These are phyloP conservation scores for Margaritispora aquatica DNA, from an alignment of 495 filamentous ascomycete genomes.

Conservation along the genomic window DNA sequence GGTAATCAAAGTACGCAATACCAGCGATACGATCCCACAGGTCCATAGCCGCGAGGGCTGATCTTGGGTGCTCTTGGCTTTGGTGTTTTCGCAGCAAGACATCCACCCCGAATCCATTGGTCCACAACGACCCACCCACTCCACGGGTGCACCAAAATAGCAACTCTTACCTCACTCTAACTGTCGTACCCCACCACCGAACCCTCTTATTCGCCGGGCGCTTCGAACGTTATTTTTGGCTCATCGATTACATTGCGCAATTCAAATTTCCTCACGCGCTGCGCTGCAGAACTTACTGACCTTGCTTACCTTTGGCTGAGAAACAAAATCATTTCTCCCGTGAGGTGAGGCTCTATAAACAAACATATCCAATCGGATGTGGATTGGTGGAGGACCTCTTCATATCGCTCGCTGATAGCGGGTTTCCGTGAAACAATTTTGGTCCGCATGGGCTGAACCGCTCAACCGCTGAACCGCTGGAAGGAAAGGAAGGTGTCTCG, in stretches of 20 bases:
- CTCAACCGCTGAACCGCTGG: neutral
- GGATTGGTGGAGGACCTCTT: neutral
- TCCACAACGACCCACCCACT: neutral
- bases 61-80: neutral
- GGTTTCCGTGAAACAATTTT: neutral
- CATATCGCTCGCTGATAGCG: neutral
- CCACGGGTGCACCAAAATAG: neutral
- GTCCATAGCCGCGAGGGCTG: neutral
- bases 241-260: neutral
- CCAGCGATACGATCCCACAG: too few species aligned
- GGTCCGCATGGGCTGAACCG: too few species aligned
- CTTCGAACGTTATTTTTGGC: neutral
- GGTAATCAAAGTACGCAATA: too few species aligned
- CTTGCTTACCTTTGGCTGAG: too few species aligned
- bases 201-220: neutral
- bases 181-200: neutral
- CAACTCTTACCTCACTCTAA: neutral
- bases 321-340: too few species aligned
- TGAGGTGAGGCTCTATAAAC: neutral
- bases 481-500: neutral
- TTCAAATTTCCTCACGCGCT: too few species aligned
- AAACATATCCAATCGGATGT: neutral
- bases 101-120: neutral
- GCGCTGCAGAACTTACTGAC: too few species aligned
- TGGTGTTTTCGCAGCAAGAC: neutral